phyloP scores from a whole-genome alignment of 2,329 filamentous ascomycete species.

The Aquanectria penicillioides region DNA sequence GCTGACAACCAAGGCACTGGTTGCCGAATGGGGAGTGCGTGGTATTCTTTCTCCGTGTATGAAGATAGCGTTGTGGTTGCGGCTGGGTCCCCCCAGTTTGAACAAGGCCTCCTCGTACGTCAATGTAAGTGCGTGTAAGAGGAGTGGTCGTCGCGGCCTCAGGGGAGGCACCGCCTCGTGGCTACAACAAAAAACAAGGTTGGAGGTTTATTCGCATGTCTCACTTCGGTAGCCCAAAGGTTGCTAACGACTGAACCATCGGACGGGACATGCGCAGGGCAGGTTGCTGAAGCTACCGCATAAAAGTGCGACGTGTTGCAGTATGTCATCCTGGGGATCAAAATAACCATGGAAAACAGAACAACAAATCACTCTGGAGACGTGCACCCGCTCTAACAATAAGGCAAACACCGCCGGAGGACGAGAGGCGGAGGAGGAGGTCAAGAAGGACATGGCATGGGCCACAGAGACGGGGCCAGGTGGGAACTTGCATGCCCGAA shows the following conservation, averaged over 20 bases:
- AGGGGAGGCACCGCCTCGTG: neutral
- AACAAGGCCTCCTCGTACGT: slow-evolving; percentile 10
- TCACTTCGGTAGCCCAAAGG: slow-evolving; percentile 2
- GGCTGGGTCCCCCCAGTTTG: neutral
- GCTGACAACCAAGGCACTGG: too few species aligned
- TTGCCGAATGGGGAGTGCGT: neutral
- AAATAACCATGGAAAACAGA: neutral
- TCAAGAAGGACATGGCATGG: neutral
- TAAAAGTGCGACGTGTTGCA: neutral
- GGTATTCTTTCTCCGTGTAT: too few species aligned
- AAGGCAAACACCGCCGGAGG: slow-evolving; percentile 4
- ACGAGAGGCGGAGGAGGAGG: slow-evolving; percentile 1
- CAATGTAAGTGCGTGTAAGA: slow-evolving; percentile 20
- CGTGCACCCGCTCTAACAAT: neutral
- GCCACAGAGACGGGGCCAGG: neutral
- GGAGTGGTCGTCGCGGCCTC: slow-evolving; percentile 14
- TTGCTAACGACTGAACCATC: neutral
- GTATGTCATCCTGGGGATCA: neutral
- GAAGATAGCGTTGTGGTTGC: neutral
- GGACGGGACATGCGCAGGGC: neutral
- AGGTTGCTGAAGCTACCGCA: neutral
- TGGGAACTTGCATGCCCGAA: slow-evolving; percentile 7
- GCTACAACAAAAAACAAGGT: too few species aligned
- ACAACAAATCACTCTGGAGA: neutral
- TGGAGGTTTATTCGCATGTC: slow-evolving; percentile 14